Conservation (phyloP, 441 rosid species). For the Pelargonium myrrhifolium region DNA sequence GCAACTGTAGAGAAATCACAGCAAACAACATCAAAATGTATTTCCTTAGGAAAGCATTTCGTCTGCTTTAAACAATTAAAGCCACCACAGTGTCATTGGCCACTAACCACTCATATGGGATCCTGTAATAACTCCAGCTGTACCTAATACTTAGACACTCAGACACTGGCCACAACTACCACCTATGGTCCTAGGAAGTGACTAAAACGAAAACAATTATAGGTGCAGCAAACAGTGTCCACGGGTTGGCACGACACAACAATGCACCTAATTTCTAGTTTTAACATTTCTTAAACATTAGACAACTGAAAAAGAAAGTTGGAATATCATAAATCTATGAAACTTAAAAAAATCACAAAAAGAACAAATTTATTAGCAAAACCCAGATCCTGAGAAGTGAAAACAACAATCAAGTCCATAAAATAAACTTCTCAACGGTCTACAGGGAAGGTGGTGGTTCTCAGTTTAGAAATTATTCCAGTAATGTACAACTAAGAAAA, state of each 20-base stretch:
- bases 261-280: not conserved
- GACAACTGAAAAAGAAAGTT: not conserved
- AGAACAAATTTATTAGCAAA: not conserved
- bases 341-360: not conserved
- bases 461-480: not conserved
- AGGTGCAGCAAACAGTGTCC: not conserved
- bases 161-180: not conserved
- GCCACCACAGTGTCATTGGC: not conserved
- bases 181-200: not conserved
- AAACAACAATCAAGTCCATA: not conserved
- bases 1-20: conserved; percentile 22
- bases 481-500: not conserved
- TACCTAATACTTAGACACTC: not conserved
- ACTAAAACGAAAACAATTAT: not conserved
- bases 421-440: not conserved
- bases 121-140: not conserved
- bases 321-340: not conserved
- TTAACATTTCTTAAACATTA: not conserved
- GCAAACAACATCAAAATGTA: not conserved
- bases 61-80: not conserved
- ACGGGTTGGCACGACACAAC: not conserved
- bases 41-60: not conserved
- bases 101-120: not conserved
- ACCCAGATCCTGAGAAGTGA: not conserved
- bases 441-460: not conserved